Conservation (phyloP, 768 basidiomycete genomes). For the Tricholoma saponaceum region DNA sequence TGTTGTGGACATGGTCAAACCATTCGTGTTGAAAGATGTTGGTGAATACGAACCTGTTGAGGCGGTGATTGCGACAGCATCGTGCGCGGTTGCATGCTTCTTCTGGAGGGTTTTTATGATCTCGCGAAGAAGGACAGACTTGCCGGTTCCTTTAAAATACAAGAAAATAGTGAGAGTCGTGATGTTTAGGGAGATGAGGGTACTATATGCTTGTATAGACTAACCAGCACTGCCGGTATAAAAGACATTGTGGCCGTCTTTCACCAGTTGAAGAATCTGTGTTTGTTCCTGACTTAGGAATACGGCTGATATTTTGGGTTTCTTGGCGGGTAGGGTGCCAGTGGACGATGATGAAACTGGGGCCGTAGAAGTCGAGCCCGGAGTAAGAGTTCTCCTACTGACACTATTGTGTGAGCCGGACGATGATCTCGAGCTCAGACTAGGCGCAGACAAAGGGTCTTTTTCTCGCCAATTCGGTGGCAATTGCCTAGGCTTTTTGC, state of each 20-base stretch:
- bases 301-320: constrained; percentile 37
- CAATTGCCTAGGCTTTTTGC: constrained; percentile 55
- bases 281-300: constrained; percentile 84
- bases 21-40: not conserved
- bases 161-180: not conserved
- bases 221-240: constrained; percentile 97
- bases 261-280: constrained; percentile 75
- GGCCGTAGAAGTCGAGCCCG: constrained; percentile 5
- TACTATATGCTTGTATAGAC: constrained; percentile 14
- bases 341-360: constrained; percentile 12
- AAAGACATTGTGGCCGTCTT: constrained; percentile 73
- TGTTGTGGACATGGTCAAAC: constrained; percentile 17
- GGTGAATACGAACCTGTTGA: constrained; percentile 62
- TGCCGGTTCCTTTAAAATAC: constrained; percentile 77
- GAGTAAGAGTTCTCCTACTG: constrained; percentile 1
- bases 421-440: constrained; percentile 21
- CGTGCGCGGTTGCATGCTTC: constrained; percentile 46
- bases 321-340: constrained; percentile 1
- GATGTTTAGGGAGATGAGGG: not conserved
- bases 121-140: constrained; percentile 90
- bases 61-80: constrained; percentile 90
- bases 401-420: constrained; percentile 5
- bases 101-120: constrained; percentile 75
- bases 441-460: constrained; percentile 31
- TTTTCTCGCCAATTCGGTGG: constrained; percentile 46